A percentile compares a stretch with the other conserved stretches of the same genome.
Conservation (phyloP, 306 rosid species). For the Corylus americana region DNA sequence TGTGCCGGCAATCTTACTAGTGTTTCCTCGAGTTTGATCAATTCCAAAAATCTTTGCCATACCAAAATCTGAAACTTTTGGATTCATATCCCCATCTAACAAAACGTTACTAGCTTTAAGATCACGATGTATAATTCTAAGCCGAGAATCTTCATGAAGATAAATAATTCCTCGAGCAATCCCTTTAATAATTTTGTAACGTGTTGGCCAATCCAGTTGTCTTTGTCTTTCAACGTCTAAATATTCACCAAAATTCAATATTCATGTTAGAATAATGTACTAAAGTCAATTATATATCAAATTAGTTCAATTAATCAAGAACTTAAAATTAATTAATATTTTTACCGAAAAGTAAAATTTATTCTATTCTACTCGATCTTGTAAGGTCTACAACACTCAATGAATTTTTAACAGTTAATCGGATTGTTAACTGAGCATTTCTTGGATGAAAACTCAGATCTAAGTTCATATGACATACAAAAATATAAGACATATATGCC, state of each 20-base stretch:
- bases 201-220: conserved; percentile 41
- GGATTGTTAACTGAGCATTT: too few relatives aligned
- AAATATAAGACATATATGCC: not conserved
- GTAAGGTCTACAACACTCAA: not conserved
- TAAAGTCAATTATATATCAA: too few relatives aligned
- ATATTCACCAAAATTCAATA: not conserved
- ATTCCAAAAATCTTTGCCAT: conserved; percentile 24
- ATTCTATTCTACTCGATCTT: not conserved
- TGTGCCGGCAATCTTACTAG: conserved; percentile 32
- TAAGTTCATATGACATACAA: not conserved
- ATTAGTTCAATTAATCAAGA: too few relatives aligned
- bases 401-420: not conserved
- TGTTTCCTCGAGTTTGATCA: conserved; percentile 26
- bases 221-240: conserved; percentile 28
- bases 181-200: conserved; percentile 38
- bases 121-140: conserved; percentile 42
- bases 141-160: conserved; percentile 43
- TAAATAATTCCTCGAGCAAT: conserved; percentile 36
- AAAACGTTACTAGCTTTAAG: conserved; percentile 34
- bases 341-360: too few relatives aligned
- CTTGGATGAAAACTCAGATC: too few relatives aligned
- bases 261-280: too few relatives aligned
- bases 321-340: too few relatives aligned
- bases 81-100: conserved; percentile 30
- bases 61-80: conserved; percentile 36